Conservation (phyloP, 1,284 basidiomycete genomes). For the Takashimella tepidaria region DNA sequence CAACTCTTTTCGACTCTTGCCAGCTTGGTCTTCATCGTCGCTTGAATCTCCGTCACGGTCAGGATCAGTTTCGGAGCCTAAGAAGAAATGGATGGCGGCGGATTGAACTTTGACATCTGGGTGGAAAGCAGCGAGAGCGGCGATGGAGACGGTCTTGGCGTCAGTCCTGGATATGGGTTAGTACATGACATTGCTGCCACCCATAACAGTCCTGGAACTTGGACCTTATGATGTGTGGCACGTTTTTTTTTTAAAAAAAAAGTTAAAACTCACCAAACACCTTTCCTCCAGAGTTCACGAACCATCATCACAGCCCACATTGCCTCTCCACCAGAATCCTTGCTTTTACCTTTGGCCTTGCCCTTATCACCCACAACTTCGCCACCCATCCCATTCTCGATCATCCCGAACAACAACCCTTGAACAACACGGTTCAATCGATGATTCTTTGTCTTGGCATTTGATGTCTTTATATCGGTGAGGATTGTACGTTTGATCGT, state of each 20-base stretch:
- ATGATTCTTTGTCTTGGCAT: slow-evolving; percentile 83
- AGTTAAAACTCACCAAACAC: slow-evolving; percentile 64
- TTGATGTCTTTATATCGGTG: slow-evolving; percentile 90
- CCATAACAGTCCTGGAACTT: not conserved
- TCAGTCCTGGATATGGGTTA: slow-evolving; percentile 70
- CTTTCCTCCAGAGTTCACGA: slow-evolving; percentile 91
- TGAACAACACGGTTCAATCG: slow-evolving; percentile 95
- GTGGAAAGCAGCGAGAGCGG: slow-evolving; percentile 88
- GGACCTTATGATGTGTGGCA: not conserved
- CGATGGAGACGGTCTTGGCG: slow-evolving; percentile 87
- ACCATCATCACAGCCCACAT: slow-evolving; percentile 97
- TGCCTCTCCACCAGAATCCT: slow-evolving; percentile 69
- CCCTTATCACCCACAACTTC: slow-evolving; percentile 77
- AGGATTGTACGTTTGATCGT: slow-evolving; percentile 93
- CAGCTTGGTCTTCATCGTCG: slow-evolving; percentile 59
- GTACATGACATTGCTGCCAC: too few species aligned
- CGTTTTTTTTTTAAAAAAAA: not conserved
- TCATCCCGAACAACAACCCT: slow-evolving; percentile 91
- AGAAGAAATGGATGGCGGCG: slow-evolving; percentile 95
- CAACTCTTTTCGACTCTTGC: slow-evolving; percentile 57
- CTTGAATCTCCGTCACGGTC: slow-evolving; percentile 64
- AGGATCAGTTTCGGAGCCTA: slow-evolving; percentile 70
- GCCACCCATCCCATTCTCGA: slow-evolving; percentile 80
- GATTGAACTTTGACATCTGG: slow-evolving; percentile 92
- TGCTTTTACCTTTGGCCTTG: slow-evolving; percentile 46